Base-by-base conservation (phyloP, 768 basidiomycete genomes). In the Nidula microcarpa region DNA sequence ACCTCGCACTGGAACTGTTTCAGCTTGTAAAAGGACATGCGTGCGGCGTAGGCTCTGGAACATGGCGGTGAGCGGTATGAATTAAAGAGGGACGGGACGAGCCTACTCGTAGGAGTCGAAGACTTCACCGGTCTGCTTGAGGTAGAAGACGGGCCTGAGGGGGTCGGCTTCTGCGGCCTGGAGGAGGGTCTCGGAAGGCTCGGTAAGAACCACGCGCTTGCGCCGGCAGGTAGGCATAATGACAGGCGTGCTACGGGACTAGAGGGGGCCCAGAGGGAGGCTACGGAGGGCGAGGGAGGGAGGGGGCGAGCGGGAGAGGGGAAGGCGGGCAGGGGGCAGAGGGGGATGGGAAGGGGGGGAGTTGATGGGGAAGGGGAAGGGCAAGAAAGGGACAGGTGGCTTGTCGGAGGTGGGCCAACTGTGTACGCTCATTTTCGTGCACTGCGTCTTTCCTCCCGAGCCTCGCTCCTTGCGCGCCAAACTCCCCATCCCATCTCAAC, bases 1-100 rank as follows among this genome's bases (percentile, higher is more conserved):
- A 95, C 92, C 74, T 98, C 96, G 68, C 96, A 98, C 65, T 96
- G 93, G 72, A 98, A 98, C 64, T 94, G 88, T 65, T 92, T 94
- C 55, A 91, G 81, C 51, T 86, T 82, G 75, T 97, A 97, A 77
- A 97, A 98, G 55, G 91, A 88, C 82, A 96, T 90, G 62, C 96
- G 88, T 34, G 91, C 84, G 44, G 89, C 84, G 75, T 96, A 98
- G 18, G 91, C 85, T 62, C 79, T 81, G 63, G 57, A 60, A 23
- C 47, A 52, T 58, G 53, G 53, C 52, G 53, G 53, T 47, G 51
- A 30, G 23, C 39, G 16, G 61, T 61, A 57, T 59, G 65, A 62
- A 52, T 59, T 55, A 39, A 50, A 51, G 61, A 58, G 64, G 61
- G 47, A 57, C 54, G 57, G 58, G 56, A 56, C 60, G 52, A 52